A percentile compares a stretch with the other conserved stretches of the same genome.
These are phyloP conservation scores for Pseudopithomyces chartarum DNA, from an alignment of 2,329 filamentous ascomycete genomes.

Conservation along the genomic window DNA sequence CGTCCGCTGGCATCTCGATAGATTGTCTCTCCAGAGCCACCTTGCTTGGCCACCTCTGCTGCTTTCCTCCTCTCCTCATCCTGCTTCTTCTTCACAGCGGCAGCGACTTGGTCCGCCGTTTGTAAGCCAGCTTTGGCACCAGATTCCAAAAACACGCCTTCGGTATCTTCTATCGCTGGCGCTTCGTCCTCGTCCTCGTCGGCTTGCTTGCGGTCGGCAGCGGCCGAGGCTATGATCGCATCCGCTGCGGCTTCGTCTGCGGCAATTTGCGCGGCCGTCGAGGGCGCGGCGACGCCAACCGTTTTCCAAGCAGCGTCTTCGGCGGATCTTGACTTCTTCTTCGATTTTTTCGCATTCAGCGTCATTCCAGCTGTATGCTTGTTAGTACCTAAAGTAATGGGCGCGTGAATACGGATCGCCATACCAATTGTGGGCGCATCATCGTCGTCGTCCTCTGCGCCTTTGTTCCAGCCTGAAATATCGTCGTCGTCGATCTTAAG, in stretches of 20 bases:
- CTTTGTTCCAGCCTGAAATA: slow-evolving; percentile 56
- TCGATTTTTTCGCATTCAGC: slow-evolving; percentile 52
- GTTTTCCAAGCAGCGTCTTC: slow-evolving; percentile 66
- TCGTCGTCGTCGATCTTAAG: slow-evolving; percentile 60
- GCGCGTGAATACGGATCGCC: slow-evolving; percentile 43
- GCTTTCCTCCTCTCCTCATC: slow-evolving; percentile 63
- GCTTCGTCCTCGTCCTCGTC: slow-evolving; percentile 53
- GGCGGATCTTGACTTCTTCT: slow-evolving; percentile 62
- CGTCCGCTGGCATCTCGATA: slow-evolving; percentile 94
- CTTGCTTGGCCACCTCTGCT: slow-evolving; percentile 43
- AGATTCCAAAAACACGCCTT: slow-evolving; percentile 71
- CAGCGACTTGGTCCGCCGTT: slow-evolving; percentile 73
- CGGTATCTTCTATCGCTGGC: slow-evolving; percentile 43
- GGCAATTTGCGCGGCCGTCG: slow-evolving; percentile 62
- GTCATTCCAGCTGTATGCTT: slow-evolving; percentile 36
- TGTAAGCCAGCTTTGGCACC: slow-evolving; percentile 89
- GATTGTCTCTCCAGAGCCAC: slow-evolving; percentile 70
- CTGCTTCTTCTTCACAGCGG: slow-evolving; percentile 64
- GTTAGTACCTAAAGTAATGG: slow-evolving; percentile 21
- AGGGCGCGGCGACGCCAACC: slow-evolving; percentile 60
- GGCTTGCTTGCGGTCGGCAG: slow-evolving; percentile 62
- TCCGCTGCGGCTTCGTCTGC: slow-evolving; percentile 78
- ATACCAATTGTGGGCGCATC: slow-evolving; percentile 54
- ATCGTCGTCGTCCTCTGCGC: slow-evolving; percentile 59
- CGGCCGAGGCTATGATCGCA: slow-evolving; percentile 75